These are phyloP conservation scores for Vigna mungo DNA, from an alignment of 306 rosid genomes.

Conservation along the genomic window DNA sequence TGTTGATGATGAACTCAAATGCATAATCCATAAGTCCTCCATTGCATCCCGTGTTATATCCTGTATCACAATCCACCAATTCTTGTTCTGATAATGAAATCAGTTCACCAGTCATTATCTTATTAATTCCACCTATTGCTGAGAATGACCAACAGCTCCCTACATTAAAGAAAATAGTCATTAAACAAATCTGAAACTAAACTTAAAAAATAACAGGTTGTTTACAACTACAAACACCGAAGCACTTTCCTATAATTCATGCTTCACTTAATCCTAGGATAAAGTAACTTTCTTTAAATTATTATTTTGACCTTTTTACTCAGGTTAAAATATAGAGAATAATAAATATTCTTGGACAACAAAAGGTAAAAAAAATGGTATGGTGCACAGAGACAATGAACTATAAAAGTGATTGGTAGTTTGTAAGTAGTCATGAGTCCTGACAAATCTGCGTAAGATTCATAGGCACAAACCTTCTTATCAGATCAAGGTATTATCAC, in stretches of 20 bases:
- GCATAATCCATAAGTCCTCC: constrained; percentile 97
- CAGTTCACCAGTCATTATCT: constrained; percentile 84
- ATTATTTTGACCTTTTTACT: too few relatives aligned
- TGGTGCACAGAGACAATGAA: background rate
- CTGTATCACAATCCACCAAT: constrained; percentile 86
- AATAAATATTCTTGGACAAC: background rate
- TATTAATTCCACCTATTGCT: constrained; percentile 65
- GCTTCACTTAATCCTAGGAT: too few relatives aligned
- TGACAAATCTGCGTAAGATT: background rate
- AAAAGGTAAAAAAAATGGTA: background rate
- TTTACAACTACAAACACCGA: too few relatives aligned
- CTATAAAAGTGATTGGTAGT: background rate
- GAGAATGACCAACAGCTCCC: constrained; percentile 99
- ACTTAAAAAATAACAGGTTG: background rate
- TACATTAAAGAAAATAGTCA: constrained; percentile 43
- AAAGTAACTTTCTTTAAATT: too few relatives aligned
- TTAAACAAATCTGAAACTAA: too few relatives aligned
- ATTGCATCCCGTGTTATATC: constrained; percentile 86
- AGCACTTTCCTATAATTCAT: too few relatives aligned
- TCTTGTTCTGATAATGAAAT: constrained; percentile 91
- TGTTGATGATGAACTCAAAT: constrained; percentile 81
- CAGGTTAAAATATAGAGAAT: background rate
- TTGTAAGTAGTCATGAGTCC: background rate
- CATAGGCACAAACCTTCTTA: background rate
- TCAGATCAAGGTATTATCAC: background rate